Conservation (phyloP, 1,139 yeast genomes). For the Hyphopichia khmerensis region DNA sequence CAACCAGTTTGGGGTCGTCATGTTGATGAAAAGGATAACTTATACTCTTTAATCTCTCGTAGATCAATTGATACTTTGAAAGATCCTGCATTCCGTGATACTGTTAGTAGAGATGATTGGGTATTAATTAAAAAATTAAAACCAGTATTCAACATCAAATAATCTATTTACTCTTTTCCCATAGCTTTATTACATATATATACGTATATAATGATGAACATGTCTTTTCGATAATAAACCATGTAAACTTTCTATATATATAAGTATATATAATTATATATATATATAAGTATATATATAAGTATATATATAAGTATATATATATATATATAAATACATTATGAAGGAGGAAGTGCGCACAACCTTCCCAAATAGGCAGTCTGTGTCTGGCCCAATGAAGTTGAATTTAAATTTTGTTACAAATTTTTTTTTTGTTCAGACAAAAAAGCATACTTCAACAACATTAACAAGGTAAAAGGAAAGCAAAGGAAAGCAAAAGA, state of each 20-base stretch:
- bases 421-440: too few species aligned
- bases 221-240: too few species aligned
- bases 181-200: neutral
- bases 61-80: conserved; percentile 94
- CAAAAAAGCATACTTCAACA: too few species aligned
- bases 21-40: conserved; percentile 85
- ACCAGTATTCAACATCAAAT: conserved; percentile 79
- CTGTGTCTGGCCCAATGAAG: conserved; percentile 14
- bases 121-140: conserved; percentile 83
- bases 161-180: conserved; percentile 8
- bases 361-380: conserved; percentile 13
- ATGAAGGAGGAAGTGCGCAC: neutral
- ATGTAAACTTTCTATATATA: too few species aligned
- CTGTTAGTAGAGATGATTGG: conserved; percentile 96
- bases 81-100: conserved; percentile 95
- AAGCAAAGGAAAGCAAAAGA: neutral
- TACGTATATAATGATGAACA: too few species aligned
- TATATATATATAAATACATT: neutral
- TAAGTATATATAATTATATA: too few species aligned
- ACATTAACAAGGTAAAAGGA: neutral
- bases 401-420: conserved; percentile 5
- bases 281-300: too few species aligned
- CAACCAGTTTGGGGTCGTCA: conserved; percentile 99
- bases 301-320: too few species aligned
- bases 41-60: conserved; percentile 86